A percentile compares a stretch with the other conserved stretches of the same genome.
Evolutionary conservation across 2,329 filamentous ascomycete genomes (phyloP).

Genomic region (Pseudocercospora fijiensis): DNA sequence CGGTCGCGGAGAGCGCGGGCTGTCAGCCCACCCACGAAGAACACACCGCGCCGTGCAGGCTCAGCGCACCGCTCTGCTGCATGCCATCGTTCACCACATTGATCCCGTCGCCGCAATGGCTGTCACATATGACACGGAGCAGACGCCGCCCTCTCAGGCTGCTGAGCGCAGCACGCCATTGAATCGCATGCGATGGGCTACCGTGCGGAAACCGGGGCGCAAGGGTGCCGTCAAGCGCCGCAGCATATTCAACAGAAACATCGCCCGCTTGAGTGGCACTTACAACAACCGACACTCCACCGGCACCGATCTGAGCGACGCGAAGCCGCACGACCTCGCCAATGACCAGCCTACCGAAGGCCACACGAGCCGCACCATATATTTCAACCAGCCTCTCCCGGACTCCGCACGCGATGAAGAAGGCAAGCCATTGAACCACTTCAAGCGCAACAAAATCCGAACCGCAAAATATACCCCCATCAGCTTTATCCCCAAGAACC

Average conservation of each 20-base stretch:
- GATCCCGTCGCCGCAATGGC: constrained; percentile 20
- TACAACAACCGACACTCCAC: constrained; percentile 45
- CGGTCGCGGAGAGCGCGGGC: background rate
- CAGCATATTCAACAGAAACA: constrained; percentile 70
- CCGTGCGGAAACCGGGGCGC: constrained; percentile 76
- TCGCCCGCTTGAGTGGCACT: constrained; percentile 30
- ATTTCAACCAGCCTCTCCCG: constrained; percentile 83
- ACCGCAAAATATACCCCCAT: constrained; percentile 96
- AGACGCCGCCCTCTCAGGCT: constrained; percentile 16
- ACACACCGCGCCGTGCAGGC: constrained; percentile 2
- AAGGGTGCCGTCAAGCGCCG: constrained; percentile 76
- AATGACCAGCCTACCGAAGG: constrained; percentile 34
- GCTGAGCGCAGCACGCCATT: constrained; percentile 48
- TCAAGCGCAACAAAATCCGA: constrained; percentile 90
- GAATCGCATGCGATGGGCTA: constrained; percentile 91
- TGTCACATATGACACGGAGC: constrained; percentile 23
- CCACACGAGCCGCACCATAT: constrained; percentile 61
- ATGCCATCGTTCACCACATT: constrained; percentile 7
- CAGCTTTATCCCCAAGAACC: constrained; percentile 92
- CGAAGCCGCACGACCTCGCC: constrained; percentile 36
- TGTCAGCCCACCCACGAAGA: constrained; percentile 6
- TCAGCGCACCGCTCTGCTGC: constrained; percentile 2
- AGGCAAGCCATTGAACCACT: constrained; percentile 68
- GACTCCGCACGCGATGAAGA: constrained; percentile 74
- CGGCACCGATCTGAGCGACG: constrained; percentile 33